A percentile compares a stretch with the other conserved stretches of the same genome.
Evolutionary conservation across 2,329 filamentous ascomycete species (phyloP).

Genomic region (Shiraia sp.): DNA sequence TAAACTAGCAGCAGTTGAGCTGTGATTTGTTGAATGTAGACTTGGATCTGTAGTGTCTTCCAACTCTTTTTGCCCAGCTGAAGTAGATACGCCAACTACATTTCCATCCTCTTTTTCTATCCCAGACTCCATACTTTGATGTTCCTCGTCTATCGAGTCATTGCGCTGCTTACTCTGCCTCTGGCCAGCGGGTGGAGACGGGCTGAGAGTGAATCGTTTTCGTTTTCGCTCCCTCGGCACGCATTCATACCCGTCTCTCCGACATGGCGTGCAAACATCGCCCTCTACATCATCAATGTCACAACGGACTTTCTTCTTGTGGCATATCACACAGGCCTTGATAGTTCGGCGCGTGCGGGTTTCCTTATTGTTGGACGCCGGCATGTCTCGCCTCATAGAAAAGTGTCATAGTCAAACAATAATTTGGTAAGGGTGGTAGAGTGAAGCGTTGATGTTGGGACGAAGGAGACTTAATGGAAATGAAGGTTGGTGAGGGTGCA

Average conservation of each 20-base stretch:
- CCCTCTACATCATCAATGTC: constrained; percentile 35
- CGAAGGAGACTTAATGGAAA: too few relatives aligned
- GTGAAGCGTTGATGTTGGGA: too few relatives aligned
- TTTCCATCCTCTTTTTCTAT: too few relatives aligned
- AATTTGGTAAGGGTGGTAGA: too few relatives aligned
- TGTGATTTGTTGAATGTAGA: constrained; percentile 19
- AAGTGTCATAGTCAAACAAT: too few relatives aligned
- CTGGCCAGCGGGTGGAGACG: constrained; percentile 26
- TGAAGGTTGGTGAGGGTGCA: too few relatives aligned
- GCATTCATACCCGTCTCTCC: constrained; percentile 38
- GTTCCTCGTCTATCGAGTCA: constrained; percentile 9
- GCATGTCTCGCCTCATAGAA: too few relatives aligned
- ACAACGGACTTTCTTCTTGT: constrained; percentile 48
- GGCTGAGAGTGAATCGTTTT: constrained; percentile 39
- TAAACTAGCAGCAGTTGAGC: constrained; percentile 26
- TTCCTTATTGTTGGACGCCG: constrained; percentile 20
- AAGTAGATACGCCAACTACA: too few relatives aligned
- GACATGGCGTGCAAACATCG: constrained; percentile 46
- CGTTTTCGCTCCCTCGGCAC: constrained; percentile 37
- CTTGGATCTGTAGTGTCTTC: constrained; percentile 18
- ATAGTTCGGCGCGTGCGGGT: constrained; percentile 31
- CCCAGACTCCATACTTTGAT: too few relatives aligned
- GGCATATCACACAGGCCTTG: constrained; percentile 49
- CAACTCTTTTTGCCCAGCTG: constrained; percentile 7
- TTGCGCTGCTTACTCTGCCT: constrained; percentile 17